phyloP scores from a whole-genome alignment of 116 monocot genomes.

The Trichopus zeylanicus region DNA sequence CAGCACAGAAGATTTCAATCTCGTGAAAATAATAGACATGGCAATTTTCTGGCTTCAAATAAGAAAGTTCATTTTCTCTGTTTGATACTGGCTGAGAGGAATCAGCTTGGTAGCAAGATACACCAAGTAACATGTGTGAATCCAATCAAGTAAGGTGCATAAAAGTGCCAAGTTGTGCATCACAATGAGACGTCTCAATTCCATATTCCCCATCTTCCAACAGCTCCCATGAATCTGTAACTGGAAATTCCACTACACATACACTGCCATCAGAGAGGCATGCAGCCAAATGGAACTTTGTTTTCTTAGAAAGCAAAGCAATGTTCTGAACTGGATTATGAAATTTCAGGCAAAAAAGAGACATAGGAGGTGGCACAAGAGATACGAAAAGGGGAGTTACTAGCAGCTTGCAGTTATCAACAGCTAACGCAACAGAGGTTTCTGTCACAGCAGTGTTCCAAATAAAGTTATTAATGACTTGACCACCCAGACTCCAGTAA shows the following conservation, averaged over 20 bases:
- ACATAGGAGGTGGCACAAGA: slow-evolving; percentile 94
- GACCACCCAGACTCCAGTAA: slow-evolving; percentile 70
- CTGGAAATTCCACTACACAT: slow-evolving; percentile 56
- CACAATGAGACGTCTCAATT: slow-evolving; percentile 31
- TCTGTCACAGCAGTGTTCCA: slow-evolving; percentile 80
- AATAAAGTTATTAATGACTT: slow-evolving; percentile 53
- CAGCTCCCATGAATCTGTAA: slow-evolving; percentile 47
- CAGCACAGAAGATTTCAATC: slow-evolving; percentile 68
- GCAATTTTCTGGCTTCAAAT: slow-evolving; percentile 4
- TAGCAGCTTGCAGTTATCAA: slow-evolving; percentile 58
- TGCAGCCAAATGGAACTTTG: slow-evolving; percentile 56
- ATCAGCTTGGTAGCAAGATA: slow-evolving; percentile 15
- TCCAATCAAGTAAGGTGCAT: slow-evolving; percentile 81
- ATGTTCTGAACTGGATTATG: slow-evolving; percentile 49
- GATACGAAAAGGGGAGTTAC: slow-evolving; percentile 73
- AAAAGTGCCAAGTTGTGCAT: slow-evolving; percentile 18
- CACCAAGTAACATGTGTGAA: slow-evolving; percentile 56
- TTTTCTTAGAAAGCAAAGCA: slow-evolving; percentile 41
- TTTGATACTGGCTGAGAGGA: not conserved
- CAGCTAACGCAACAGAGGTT: slow-evolving; percentile 60
- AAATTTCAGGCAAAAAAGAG: slow-evolving; percentile 74
- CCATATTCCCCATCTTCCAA: slow-evolving; percentile 56
- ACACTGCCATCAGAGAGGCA: slow-evolving; percentile 67
- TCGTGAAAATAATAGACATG: slow-evolving; percentile 37
- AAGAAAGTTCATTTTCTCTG: slow-evolving; percentile 6